A percentile compares a stretch with the other conserved stretches of the same genome.
Conservation (phyloP, 352 stramenopile species). For the Pythium insidiosum region DNA sequence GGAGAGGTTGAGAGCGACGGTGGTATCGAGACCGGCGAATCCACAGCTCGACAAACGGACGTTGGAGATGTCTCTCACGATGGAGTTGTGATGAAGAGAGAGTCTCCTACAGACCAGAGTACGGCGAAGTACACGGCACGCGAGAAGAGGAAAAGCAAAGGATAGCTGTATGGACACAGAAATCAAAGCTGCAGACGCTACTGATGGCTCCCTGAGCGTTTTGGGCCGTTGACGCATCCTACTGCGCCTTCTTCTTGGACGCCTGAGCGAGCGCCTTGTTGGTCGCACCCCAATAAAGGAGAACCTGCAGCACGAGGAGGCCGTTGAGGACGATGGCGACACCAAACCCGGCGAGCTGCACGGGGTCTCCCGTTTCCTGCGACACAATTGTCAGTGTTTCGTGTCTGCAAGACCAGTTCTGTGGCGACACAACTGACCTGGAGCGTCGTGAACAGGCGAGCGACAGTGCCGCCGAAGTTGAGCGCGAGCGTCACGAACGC, state of each 20-base stretch:
- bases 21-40: conserved; percentile 1
- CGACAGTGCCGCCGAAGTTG: conserved; percentile 74
- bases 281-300: conserved; percentile 77
- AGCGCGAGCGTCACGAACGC: conserved; percentile 80
- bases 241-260: conserved; percentile 68
- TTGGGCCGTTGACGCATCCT: conserved; percentile 7
- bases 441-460: conserved; percentile 82
- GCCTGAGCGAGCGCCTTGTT: conserved; percentile 55
- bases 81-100: too few species aligned
- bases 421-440: conserved; percentile 24
- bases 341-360: conserved; percentile 60
- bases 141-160: too few species aligned
- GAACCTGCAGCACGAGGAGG: conserved; percentile 68
- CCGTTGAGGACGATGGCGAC: conserved; percentile 74
- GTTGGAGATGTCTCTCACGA: too few species aligned
- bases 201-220: neutral
- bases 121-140: too few species aligned
- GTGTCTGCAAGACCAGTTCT: too few species aligned
- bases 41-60: neutral
- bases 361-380: conserved; percentile 67
- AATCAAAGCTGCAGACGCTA: too few species aligned
- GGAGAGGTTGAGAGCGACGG: neutral
- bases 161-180: too few species aligned
- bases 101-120: too few species aligned
- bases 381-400: neutral